phyloP scores from a whole-genome alignment of 306 rosid species.

The Lablab purpureus region DNA sequence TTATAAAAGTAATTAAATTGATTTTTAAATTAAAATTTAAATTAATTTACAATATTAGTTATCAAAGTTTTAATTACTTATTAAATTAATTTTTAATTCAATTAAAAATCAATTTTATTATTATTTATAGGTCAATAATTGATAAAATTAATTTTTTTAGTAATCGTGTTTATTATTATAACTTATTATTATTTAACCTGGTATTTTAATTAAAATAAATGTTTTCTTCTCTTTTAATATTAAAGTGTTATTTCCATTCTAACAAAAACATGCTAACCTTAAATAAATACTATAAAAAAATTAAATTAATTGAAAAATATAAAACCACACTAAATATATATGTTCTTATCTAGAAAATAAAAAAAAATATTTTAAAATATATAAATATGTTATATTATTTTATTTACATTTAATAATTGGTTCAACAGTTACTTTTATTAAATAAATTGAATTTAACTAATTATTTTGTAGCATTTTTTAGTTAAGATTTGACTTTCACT shows the following conservation, averaged over 20 bases:
- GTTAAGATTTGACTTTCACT: background rate
- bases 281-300: background rate
- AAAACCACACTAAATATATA: background rate
- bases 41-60: too few relatives aligned
- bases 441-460: background rate
- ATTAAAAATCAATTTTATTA: too few relatives aligned
- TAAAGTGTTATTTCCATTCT: background rate
- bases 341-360: background rate
- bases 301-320: background rate
- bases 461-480: background rate
- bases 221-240: background rate
- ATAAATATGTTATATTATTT: background rate
- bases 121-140: too few relatives aligned
- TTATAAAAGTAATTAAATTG: too few relatives aligned
- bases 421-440: background rate
- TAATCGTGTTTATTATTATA: too few relatives aligned
- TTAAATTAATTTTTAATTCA: too few relatives aligned
- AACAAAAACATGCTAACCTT: background rate
- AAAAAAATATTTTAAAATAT: background rate
- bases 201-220: too few relatives aligned
- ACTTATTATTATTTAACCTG: too few relatives aligned
- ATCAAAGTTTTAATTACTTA: too few relatives aligned
- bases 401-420: background rate
- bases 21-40: too few relatives aligned
- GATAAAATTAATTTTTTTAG: too few relatives aligned